Evolutionary conservation across 805 yeast species (phyloP), one percentile per base, ranked within the genome.

Genomic region (Cyberlindnera xishuangbannaensis): DNA sequence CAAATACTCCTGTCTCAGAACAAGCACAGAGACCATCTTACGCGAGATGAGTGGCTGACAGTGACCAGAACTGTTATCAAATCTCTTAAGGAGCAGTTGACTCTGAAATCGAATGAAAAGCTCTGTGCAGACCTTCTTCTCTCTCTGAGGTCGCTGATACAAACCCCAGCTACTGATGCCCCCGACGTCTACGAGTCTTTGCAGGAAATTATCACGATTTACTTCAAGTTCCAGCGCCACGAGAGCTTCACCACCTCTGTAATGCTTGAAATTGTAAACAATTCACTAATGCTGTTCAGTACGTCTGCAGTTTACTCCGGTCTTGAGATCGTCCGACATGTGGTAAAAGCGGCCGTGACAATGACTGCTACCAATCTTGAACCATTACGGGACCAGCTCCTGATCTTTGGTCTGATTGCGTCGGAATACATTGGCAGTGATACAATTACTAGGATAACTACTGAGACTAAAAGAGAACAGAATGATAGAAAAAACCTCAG

Each of bases 191-290:
- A 49, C 2, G 27, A 31, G 6, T 29, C 39, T 9, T 18, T 60
- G 8, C 34, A 50, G n/a, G 29, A 36, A 4, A 34, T 51, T 12
- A 7, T 58, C 5, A 17, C 39, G 4, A 17, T 34, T 10, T 57
- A 55, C 33, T 41, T 61, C 33, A 37, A 27, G 12, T 7, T 25
- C 3, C 30, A 52, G 15, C 35, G 33, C 4, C 54, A 49, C 23
- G 65, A 61, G 32, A 45, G 48, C 15, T 41, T 50, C 3, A 47
- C 54, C 15, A 57, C 65, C 7, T 50, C 62, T 7, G 24, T 47
- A 3, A 46, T 65, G 2, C 49, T 77, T 27, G 61, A 62, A 32
- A 51, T 78, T 12, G 51, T 71, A 13, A 78, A 77, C 47, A 63
- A 61, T 22, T 44, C 67, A 4, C 43, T 77, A 6, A 41, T 69